Evolutionary conservation across 116 monocot genomes (phyloP).

Genomic region (Iris pallida): DNA sequence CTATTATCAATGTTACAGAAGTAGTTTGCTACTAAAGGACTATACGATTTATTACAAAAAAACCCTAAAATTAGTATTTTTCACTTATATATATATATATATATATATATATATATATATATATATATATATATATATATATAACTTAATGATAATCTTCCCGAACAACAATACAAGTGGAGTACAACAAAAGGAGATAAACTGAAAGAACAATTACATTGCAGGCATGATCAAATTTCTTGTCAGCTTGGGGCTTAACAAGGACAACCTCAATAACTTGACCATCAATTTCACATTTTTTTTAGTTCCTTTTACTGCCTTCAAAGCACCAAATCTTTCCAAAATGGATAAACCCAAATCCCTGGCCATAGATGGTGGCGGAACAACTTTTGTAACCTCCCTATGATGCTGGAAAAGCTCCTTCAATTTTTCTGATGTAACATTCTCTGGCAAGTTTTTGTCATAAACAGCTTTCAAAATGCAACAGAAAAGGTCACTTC

Average conservation of each 20-base stretch:
- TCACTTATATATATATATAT: no score
- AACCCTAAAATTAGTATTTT: no score
- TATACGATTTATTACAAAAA: no score
- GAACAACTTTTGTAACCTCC: conserved; percentile 87
- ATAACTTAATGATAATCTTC: no score
- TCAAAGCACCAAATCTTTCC: conserved; percentile 94
- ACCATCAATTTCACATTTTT: conserved; percentile 97
- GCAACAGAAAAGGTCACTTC: no score
- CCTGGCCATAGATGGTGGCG: conserved; percentile 78
- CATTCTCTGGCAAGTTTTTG: conserved; percentile 88
- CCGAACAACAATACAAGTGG: no score
- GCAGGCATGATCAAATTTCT: conserved; percentile 36
- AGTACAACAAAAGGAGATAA: no score
- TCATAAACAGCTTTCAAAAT: conserved; percentile 90
- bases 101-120: no score
- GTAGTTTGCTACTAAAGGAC: no score
- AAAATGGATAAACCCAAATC: conserved; percentile 97
- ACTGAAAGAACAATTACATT: no score
- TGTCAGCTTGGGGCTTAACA: conserved; percentile 79
- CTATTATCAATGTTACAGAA: no score
- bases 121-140: no score
- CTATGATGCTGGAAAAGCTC: conserved; percentile 83
- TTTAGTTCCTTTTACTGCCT: conserved; percentile 81
- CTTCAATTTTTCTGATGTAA: conserved; percentile 72
- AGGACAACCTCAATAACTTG: conserved; percentile 72